Evolutionary conservation across 495 filamentous ascomycete genomes (phyloP).

Genomic region (Ramalina intermedia): DNA sequence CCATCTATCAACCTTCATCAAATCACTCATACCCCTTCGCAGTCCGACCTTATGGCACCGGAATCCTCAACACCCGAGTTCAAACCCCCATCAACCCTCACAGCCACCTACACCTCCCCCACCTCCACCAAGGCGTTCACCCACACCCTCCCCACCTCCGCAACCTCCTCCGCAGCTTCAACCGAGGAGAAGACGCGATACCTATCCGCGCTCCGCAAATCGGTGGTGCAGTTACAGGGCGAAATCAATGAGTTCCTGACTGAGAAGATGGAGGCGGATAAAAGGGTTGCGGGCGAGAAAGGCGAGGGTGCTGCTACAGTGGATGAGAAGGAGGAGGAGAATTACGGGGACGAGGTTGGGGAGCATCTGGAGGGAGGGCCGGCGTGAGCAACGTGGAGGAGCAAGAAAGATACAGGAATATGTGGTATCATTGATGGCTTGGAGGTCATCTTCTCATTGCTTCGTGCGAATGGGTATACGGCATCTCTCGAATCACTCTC

Average conservation of each 20-base stretch:
- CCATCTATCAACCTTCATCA: no score
- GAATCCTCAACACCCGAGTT: no score
- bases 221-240: slow-evolving; percentile 48
- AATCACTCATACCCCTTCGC: no score
- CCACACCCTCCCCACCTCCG: slow-evolving; percentile 24
- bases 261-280: slow-evolving; percentile 78
- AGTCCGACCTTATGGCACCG: no score
- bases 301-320: slow-evolving; percentile 27
- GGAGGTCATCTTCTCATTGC: no score
- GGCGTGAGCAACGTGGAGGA: not conserved
- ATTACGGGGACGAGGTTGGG: slow-evolving; percentile 62
- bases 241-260: slow-evolving; percentile 76
- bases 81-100: slow-evolving; percentile 20
- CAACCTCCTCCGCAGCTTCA: slow-evolving; percentile 17
- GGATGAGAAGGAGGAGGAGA: slow-evolving; percentile 56
- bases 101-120: slow-evolving; percentile 46
- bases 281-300: slow-evolving; percentile 31
- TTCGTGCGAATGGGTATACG: no score
- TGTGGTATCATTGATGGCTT: no score
- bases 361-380: not conserved
- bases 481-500: no score
- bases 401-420: not conserved
- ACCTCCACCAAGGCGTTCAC: slow-evolving; percentile 30
- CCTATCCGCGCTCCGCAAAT: slow-evolving; percentile 48
- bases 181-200: slow-evolving; percentile 47